A percentile compares a stretch with the other conserved stretches of the same genome.
These are phyloP conservation scores for Pyrus bretschneideri DNA, from an alignment of 306 rosid genomes.

Conservation along the genomic window DNA sequence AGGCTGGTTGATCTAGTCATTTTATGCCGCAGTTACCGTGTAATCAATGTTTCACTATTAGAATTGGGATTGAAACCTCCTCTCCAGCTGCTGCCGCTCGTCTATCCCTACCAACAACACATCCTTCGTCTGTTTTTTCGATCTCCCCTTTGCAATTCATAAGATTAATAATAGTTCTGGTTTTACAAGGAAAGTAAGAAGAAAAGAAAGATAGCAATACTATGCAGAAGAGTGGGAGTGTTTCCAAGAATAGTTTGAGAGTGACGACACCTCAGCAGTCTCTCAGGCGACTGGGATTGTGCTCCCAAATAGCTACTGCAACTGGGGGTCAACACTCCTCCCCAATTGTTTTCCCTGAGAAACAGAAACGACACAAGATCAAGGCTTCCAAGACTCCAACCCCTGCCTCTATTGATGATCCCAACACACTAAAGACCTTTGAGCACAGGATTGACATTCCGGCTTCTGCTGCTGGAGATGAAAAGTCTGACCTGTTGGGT, in stretches of 20 bases:
- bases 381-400: slow-evolving; percentile 43
- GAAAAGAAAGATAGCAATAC: not conserved
- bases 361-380: slow-evolving; percentile 74
- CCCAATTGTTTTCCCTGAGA: slow-evolving; percentile 92
- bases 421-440: slow-evolving; percentile 43
- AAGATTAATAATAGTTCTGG: not conserved
- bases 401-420: slow-evolving; percentile 34
- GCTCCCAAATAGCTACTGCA: slow-evolving; percentile 83
- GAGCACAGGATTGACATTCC: slow-evolving; percentile 79
- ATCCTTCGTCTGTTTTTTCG: not conserved
- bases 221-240: slow-evolving; percentile 66
- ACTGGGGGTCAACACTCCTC: slow-evolving; percentile 86
- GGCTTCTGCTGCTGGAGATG: slow-evolving; percentile 61
- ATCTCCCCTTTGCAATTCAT: not conserved
- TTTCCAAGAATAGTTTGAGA: slow-evolving; percentile 62
- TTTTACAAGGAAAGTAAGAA: not conserved
- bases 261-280: slow-evolving; percentile 70
- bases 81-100: not conserved
- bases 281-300: slow-evolving; percentile 75
- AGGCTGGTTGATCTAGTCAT: slow-evolving; percentile 12
- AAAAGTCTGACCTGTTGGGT: slow-evolving; percentile 85
- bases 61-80: slow-evolving; percentile 11
- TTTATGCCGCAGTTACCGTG: slow-evolving; percentile 5
- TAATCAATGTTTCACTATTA: not conserved
- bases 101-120: not conserved